Conservation (phyloP, 2,329 filamentous ascomycete species). For the Hypoxylon sp. region DNA sequence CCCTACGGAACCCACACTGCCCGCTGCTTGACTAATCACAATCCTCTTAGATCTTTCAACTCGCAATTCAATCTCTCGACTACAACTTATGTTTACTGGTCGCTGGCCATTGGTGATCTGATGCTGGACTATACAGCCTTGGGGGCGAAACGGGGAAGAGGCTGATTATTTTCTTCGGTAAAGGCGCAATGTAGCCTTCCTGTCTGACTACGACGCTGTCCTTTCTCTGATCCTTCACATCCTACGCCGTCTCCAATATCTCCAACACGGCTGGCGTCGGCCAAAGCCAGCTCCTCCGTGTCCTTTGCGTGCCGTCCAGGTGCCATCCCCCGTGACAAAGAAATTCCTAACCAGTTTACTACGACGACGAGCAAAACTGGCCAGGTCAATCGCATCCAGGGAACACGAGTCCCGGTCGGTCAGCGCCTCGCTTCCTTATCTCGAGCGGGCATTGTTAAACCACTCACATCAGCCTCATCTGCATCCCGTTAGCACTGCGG, state of each 20-base stretch:
- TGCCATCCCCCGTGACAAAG: background rate
- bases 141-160: background rate
- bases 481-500: conserved; percentile 10
- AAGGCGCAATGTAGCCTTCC: background rate
- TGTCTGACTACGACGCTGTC: background rate
- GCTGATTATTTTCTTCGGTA: background rate
- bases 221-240: background rate
- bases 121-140: background rate
- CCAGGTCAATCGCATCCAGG: background rate
- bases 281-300: background rate
- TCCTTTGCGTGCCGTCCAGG: background rate
- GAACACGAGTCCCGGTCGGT: background rate
- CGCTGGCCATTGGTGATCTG: background rate
- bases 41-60: conserved; percentile 9
- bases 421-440: background rate
- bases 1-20: conserved; percentile 23
- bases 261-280: background rate
- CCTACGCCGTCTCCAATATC: background rate
- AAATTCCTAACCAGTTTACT: background rate
- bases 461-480: conserved; percentile 10
- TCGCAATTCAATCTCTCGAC: background rate
- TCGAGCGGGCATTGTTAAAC: background rate
- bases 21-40: conserved; percentile 24
- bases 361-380: background rate
- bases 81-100: background rate